These are phyloP conservation scores for Penicillium steckii DNA, from an alignment of 495 filamentous ascomycete species.

Conservation along the genomic window DNA sequence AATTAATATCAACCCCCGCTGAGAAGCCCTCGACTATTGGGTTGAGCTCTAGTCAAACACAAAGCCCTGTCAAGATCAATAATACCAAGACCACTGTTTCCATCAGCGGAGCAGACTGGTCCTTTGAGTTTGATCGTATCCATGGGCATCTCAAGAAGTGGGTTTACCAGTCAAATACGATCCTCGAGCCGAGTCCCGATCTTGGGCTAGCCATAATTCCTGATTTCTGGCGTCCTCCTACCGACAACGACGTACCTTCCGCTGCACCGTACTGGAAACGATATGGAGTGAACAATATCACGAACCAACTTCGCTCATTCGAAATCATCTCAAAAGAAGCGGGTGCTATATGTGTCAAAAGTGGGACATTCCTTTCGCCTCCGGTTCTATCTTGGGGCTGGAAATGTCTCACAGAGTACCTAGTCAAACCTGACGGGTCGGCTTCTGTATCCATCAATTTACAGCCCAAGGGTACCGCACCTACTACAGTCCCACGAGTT, in stretches of 20 bases:
- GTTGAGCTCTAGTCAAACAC: neutral
- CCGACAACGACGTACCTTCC: conserved; percentile 61
- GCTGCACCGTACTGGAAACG: conserved; percentile 38
- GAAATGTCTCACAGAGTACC: conserved; percentile 46
- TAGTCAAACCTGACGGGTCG: conserved; percentile 40
- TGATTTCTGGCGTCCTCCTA: conserved; percentile 49
- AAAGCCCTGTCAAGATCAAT: neutral
- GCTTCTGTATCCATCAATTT: conserved; percentile 18
- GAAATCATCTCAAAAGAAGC: conserved; percentile 4
- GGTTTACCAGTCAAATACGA: neutral
- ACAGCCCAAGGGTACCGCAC: conserved; percentile 33
- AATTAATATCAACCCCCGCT: neutral
- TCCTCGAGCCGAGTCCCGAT: conserved; percentile 6
- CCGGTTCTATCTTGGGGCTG: conserved; percentile 59
- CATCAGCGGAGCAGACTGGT: neutral
- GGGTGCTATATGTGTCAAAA: conserved; percentile 11
- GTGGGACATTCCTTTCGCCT: conserved; percentile 51
- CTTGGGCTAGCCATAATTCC: conserved; percentile 21
- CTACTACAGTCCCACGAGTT: conserved; percentile 46
- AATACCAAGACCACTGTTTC: conserved; percentile 2
- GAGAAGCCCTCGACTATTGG: neutral
- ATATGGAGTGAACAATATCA: conserved; percentile 22
- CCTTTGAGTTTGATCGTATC: conserved; percentile 15
- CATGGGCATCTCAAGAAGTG: conserved; percentile 14
- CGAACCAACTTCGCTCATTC: conserved; percentile 51